Base-by-base conservation (phyloP, 768 basidiomycete species). In the Suillus bovinus region DNA sequence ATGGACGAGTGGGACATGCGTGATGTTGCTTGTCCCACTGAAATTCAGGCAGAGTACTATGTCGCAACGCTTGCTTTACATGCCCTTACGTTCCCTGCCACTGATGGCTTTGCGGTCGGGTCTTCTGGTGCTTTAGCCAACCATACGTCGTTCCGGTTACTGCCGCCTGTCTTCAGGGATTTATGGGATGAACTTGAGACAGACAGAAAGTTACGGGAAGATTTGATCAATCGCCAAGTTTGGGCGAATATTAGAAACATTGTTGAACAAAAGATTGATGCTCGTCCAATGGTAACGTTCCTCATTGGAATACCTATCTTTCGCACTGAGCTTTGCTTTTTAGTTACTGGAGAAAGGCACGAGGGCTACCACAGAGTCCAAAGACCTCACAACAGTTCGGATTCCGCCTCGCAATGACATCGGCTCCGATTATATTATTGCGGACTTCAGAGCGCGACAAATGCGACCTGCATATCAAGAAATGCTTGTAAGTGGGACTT, bases 121-220 rank as follows among this genome's bases (percentile, higher is more conserved):
- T 73, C 72, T 5, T 75, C 81, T 36, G 73, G 75, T 13, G 78
- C 79, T 42, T 76, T 81, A 52, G 78, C 81, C 33, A 82, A 74
- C 49, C 79, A 79, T 52, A 88, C 91, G 1, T 91, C 88, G 66
- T 91, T 92, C 74, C 81, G 93, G 66, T 73, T 86, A 10, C 79
- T 99, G n/a, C 94, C 96, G 10, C 80, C 88, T 3, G 82, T 84
- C 20, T 96, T 89, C 74, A 84, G 94, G 64, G 91, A 94, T 72
- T 78, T 99, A 20, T 99, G 96, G 96, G 90, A 93, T 60, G 93
- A 96, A 72, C 77, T 98, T 17, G 94, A 95, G 68, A 71, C 67
- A 4, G 76, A 78, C 31, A 81, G 91, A 67, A 91, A 88, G 67
- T 63, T 69, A 7, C 78, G 78, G 36, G 87, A 90, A 60, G 87